These are phyloP conservation scores for Rhytidiadelphus loreus DNA, from an alignment of 225 moss, liverwort and hornwort species.

Conservation along the genomic window DNA sequence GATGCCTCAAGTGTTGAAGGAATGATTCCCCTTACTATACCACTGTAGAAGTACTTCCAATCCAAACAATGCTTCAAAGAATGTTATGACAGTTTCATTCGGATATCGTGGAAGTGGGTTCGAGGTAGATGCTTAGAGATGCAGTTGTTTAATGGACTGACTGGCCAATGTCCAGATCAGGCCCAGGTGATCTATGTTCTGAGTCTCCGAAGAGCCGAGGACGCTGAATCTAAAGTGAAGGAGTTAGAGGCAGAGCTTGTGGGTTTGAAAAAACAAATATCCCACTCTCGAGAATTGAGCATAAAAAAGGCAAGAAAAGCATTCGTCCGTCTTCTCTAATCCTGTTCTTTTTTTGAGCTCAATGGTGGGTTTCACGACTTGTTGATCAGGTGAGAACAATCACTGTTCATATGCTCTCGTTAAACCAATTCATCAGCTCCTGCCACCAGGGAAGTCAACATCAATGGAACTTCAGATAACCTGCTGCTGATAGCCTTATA, in stretches of 20 bases:
- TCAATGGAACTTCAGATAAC: not conserved
- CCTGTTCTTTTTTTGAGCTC: not conserved
- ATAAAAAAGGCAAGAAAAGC: slow-evolving; percentile 11
- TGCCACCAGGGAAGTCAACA: not conserved
- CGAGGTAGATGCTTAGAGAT: not conserved
- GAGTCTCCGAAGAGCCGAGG: slow-evolving; percentile 19
- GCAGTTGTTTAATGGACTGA: not conserved
- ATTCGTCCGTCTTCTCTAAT: not conserved
- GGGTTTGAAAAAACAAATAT: not conserved
- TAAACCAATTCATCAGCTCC: not conserved
- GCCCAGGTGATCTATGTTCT: slow-evolving; percentile 19
- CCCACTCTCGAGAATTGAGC: not conserved
- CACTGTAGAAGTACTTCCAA: not conserved
- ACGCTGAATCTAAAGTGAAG: slow-evolving; percentile 13
- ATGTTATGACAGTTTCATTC: not conserved
- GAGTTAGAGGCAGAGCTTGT: not conserved
- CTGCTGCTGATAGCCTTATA: not conserved
- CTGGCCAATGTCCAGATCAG: not conserved
- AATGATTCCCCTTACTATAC: not conserved
- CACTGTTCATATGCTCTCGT: not conserved
- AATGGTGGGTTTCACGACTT: not conserved
- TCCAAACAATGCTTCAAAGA: not conserved
- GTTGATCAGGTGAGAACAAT: not conserved
- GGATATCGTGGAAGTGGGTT: not conserved
- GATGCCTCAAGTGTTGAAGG: not conserved